Base-by-base conservation (phyloP, 139 green algal genomes). In the Ettlia oleoabundans region DNA sequence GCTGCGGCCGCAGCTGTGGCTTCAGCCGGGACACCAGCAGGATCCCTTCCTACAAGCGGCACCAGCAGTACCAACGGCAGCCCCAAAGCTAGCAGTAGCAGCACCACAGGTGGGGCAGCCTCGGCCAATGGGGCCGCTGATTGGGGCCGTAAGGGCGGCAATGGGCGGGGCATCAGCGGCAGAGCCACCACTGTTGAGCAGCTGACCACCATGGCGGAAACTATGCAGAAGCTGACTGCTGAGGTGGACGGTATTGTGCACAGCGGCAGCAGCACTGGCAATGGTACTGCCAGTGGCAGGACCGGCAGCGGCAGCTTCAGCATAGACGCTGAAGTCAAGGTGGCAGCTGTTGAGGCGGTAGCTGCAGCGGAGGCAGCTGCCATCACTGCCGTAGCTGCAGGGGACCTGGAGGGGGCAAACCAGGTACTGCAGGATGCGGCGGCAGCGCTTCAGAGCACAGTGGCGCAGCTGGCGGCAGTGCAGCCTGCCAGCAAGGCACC, bases 181-280 rank as follows among this genome's bases (percentile, higher is more conserved):
- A 32, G 51, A 0, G 51, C 32, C 51, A 67, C 26, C 32, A 66
- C 62, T 3, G 78, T 84, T 37, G n/a, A 78, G 52, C 55, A 87
- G 42, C 82, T 87, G 24, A 51, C 32, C 19, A 32, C 51, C 21
- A 80, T 87, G 82, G 64, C 75, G 42, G 75, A 28, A 30, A 80
- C 82, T 7, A 83, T 87, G 75, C 82, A 83, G 32, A 47, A 62
- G 35, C 41, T 87, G 37, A 83, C 82, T 9, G 42, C 80, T 28
- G 80, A 88, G 26, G 68, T 88, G 19, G 66, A 79, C 30, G 69
- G 69, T 42, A 76, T 76, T 18, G 69, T 76, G 69, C 69, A 76
- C n/a, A 76, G 69, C 69, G 42, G 69, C 28, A 28, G 70, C 26
- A n/a, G n/a, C n/a, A n/a, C n/a, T n/a, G n/a, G n/a, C n/a, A n/a